Evolutionary conservation across 768 basidiomycete genomes (phyloP), one percentile per base, ranked within the genome.

Genomic region (Mycena alexandri): DNA sequence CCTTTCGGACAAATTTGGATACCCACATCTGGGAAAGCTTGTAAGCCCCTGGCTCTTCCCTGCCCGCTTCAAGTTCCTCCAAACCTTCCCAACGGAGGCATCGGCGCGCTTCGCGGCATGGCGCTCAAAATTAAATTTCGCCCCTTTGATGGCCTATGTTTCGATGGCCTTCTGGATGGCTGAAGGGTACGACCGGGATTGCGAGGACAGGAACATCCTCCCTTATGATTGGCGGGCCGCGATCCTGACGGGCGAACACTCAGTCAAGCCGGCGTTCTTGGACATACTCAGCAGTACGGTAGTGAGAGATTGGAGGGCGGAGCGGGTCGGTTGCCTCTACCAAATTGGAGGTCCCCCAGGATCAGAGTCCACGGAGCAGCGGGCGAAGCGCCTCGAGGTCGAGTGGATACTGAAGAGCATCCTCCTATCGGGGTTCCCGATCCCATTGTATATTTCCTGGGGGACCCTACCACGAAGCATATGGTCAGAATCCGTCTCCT

Each of bases 241-340:
- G 12, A n/a, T n/a, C n/a, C n/a, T n/a, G 34, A 36, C 33, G 16
- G 19, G 4, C 29, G 19, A 58, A 47, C 5, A 36, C 57, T n/a
- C 6, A 36, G 7, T 58, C 29, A 16, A 46, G 19, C 57, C 44
- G 14, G 0, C 33, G 33, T 60, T 57, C 43, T 11, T 57, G 25
- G 43, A 46, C 14, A 19, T 7, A 22, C 4, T 57, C 7, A 25
- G 46, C 19, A n/a, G 21, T n/a, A n/a, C n/a, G n/a, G n/a, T n/a
- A n/a, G n/a, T n/a, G n/a, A 16, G 24, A 8, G 7, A 41, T 29
- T 57, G 56, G 56, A 12, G 21, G 3, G 42, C 44, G 17, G 56
- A 57, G 33, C 56, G 56, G 16, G 56, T 57, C 25, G 56, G 56
- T 33, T 25, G 16, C 4, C 29, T 57, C 29, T 57, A 57, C 34